Base-by-base conservation (phyloP, 2,329 filamentous ascomycete genomes). In the Ophiocordyceps unilateralis region DNA sequence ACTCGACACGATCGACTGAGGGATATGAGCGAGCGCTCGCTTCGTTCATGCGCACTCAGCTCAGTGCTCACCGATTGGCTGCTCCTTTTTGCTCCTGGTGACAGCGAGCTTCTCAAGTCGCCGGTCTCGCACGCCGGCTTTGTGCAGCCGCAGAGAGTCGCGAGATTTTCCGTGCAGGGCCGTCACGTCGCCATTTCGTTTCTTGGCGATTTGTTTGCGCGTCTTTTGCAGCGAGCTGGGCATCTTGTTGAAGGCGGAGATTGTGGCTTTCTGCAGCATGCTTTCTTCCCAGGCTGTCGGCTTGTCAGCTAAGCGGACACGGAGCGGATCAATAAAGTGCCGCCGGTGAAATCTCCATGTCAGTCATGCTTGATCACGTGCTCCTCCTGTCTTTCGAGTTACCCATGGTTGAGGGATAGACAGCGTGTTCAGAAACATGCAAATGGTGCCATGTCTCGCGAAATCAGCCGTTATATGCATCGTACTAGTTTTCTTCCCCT, bases 191-290 rank as follows among this genome's bases (percentile, higher is more conserved):
- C 78, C 77, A 49, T 78, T 76, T 50, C 82, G 78, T 72, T 95
- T 95, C 67, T 93, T 94, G 28, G 78, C 68, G 49, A 96, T 89
- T 49, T 86, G 78, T 66, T 96, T 96, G 48, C 83, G 76, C 19
- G 91, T 83, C 59, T 95, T 96, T 49, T 76, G 67, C 7, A 95
- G 65, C 39, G 80, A 76, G 56, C 78, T 81, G 14, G 84, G 74
- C 87, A 93, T 93, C 21, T 53, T 70, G 56, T n/a, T n/a, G n/a
- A n/a, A 22, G 3, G 17, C 20, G 19, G 12, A 12, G 6, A 21
- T 11, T 15, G 40, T 21, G 19, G 19, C 19, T 14, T n/a, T 15
- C 11, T 9, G 4, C 15, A 4, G 14, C 6, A 5, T 14, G 14
- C 14, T 15, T 12, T 5, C 10, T 5, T 9, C 10, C 14, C 10